Conservation (phyloP, 805 yeast species). For the Candida glaebosa region DNA sequence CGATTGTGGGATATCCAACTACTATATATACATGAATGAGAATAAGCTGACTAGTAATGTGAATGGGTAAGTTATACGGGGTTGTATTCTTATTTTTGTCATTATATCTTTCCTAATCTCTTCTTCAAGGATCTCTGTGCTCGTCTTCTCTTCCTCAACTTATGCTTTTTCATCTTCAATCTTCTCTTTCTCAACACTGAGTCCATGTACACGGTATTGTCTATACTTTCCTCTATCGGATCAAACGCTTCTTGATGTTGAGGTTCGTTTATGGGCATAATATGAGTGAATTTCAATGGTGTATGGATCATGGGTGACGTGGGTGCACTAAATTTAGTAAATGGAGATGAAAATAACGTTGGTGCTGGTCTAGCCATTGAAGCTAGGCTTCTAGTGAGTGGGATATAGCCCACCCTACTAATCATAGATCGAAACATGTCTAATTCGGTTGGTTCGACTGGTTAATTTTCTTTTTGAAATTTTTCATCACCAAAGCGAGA, state of each 20-base stretch:
- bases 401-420: background rate
- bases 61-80: too few species aligned
- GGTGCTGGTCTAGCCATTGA: background rate
- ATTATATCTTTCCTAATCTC: conserved; percentile 50
- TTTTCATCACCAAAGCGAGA: background rate
- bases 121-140: conserved; percentile 80
- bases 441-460: background rate
- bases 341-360: background rate
- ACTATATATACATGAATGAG: too few species aligned
- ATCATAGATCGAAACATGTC: background rate
- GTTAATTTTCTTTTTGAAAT: background rate
- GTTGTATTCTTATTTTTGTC: too few species aligned
- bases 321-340: background rate
- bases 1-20: too few species aligned
- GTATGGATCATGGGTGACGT: background rate
- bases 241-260: background rate
- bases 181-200: conserved; percentile 82
- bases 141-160: conserved; percentile 94
- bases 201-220: conserved; percentile 46
- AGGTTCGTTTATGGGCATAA: background rate
- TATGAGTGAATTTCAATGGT: background rate
- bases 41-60: too few species aligned
- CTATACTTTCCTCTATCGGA: conserved; percentile 10
- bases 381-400: background rate
- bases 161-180: conserved; percentile 96